Percentiles rank a stretch among this genome's conserved stretches.
phyloP scores from a whole-genome alignment of 352 stramenopile genomes.

The Phytopythium helicoides region DNA sequence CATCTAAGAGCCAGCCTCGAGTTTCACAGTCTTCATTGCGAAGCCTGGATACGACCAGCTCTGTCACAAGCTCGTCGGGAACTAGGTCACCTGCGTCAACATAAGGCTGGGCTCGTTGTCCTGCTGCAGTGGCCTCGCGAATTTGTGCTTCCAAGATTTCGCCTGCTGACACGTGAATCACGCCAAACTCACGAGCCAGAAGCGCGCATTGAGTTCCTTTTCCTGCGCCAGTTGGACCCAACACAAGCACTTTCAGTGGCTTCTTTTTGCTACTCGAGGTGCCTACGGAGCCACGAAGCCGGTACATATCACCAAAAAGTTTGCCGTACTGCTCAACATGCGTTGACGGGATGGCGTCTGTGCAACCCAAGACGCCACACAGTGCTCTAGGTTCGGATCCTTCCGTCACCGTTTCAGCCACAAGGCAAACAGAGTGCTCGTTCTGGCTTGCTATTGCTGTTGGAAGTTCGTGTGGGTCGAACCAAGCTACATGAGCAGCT shows the following conservation, averaged over 20 bases:
- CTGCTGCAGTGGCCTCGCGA: constrained; percentile 50
- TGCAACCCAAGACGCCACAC: constrained; percentile 42
- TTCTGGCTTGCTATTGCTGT: constrained; percentile 42
- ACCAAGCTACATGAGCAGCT: constrained; percentile 41
- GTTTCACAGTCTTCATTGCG: constrained; percentile 80
- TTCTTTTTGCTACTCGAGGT: constrained; percentile 8
- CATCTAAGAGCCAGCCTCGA: constrained; percentile 93
- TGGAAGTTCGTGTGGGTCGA: constrained; percentile 21
- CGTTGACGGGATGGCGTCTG: constrained; percentile 40
- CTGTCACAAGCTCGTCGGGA: constrained; percentile 92
- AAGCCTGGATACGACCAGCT: constrained; percentile 80
- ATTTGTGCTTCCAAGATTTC: constrained; percentile 91
- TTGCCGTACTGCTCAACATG: constrained; percentile 47
- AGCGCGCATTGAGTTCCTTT: constrained; percentile 95
- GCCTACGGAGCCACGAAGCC: constrained; percentile 8
- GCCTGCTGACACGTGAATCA: constrained; percentile 92
- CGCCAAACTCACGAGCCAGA: constrained; percentile 83
- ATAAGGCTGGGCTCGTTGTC: constrained; percentile 76
- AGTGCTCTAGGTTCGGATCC: constrained; percentile 16
- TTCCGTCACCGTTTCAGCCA: constrained; percentile 31
- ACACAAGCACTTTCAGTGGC: constrained; percentile 79
- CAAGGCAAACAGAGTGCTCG: constrained; percentile 51
- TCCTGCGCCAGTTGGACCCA: constrained; percentile 90
- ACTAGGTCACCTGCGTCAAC: constrained; percentile 89
- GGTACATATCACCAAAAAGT: constrained; percentile 65